Evolutionary conservation across 805 yeast genomes (phyloP), one percentile per base, ranked within the genome.

Genomic region (Starmerella vaccinii): DNA sequence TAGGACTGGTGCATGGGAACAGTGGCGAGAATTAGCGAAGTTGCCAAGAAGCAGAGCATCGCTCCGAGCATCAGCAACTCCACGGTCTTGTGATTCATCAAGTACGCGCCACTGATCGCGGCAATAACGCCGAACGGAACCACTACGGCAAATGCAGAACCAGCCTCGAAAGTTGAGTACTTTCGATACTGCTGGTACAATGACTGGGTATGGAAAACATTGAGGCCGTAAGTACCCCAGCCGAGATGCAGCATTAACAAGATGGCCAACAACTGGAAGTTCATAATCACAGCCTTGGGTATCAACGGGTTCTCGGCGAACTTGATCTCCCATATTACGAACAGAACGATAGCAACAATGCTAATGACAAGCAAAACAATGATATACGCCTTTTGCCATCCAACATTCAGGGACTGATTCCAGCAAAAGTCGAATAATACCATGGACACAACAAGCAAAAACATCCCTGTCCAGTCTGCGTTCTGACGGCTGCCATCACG

Each of bases 221-320:
- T 82, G 24, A 82, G 70, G 2, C 90, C 88, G 66, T 83, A 84
- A 16, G 84, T 74, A 1, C 85, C 81, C 92, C 92, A 84, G 0
- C 90, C 90, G 6, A 78, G 65, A 2, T 76, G 70, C 32, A 81
- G 67, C 37, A 77, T 70, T 1, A 65, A 57, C 40, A 84, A 65
- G 1, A 80, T 75, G 10, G 45, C 35, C 37, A 32, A 13, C 51
- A 79, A 61, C 0, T 73, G 69, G 23, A 74, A 70, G 41, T 75
- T 71, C 6, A 69, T 70, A 61, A 80, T 69, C 1, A 74, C 71
- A 1, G 71, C 68, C 9, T 61, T 57, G 2, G 87, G 88, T 5
- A 82, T 58, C 15, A 82, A 62, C 10, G 87, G 87, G 57, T 71
- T 56, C 37, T 61, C 26, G 32, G 73, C 71, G 57, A 70, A 64